Percentiles rank a stretch among this genome's conserved stretches.
Conservation (phyloP, 23 red algal genomes). For the Cyanidiococcus yangmingshanensis region DNA sequence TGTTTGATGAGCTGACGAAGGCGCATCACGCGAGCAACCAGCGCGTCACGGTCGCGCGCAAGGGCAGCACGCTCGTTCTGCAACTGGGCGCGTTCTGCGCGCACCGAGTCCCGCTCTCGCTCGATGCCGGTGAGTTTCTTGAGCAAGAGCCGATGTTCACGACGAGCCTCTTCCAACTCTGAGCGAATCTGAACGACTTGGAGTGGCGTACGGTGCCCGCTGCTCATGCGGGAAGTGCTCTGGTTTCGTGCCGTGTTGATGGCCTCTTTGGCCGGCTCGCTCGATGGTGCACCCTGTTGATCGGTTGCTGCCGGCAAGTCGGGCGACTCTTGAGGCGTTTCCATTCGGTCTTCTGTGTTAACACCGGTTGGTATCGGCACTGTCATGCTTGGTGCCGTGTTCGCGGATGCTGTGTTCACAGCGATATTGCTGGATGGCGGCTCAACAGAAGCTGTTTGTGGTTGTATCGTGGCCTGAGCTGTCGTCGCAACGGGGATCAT, state of each 20-base stretch:
- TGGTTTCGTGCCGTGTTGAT: not conserved
- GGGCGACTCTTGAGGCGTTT: not conserved
- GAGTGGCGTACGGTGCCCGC: not conserved
- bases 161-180: constrained; percentile 7
- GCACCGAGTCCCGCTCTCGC: constrained; percentile 7
- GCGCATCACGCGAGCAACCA: not conserved
- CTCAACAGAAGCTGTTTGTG: not conserved
- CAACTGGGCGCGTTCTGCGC: not conserved
- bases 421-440: not conserved
- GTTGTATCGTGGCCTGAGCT: not conserved
- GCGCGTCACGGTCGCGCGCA: not conserved
- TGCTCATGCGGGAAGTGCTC: not conserved
- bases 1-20: not conserved
- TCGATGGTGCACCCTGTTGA: not conserved
- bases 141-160: constrained; percentile 5
- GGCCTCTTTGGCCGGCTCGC: not conserved
- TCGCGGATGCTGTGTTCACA: not conserved
- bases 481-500: not conserved
- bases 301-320: not conserved
- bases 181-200: constrained; percentile 5
- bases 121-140: constrained; percentile 8
- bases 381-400: not conserved
- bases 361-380: not conserved
- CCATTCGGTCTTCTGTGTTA: too few species aligned
- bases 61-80: not conserved